Evolutionary conservation across 202 grass and related monocot genomes (phyloP).

Genomic region (Digitaria exilis): DNA sequence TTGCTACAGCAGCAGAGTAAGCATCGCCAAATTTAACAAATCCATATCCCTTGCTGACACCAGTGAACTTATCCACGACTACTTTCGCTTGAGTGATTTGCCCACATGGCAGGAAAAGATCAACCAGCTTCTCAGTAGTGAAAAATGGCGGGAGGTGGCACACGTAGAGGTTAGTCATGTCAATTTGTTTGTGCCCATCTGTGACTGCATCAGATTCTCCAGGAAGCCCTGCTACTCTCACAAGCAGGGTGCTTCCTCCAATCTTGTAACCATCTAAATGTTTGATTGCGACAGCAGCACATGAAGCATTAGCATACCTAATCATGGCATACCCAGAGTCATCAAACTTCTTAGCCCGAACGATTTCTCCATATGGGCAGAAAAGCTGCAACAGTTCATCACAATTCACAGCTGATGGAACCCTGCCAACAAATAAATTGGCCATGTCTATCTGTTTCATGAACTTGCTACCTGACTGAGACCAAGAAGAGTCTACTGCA

Average conservation of each 20-base stretch:
- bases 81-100: constrained; percentile 51
- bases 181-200: constrained; percentile 34
- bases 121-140: constrained; percentile 45
- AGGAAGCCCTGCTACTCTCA: constrained; percentile 45
- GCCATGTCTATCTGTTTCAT: constrained; percentile 57
- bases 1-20: constrained; percentile 43
- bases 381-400: constrained; percentile 63
- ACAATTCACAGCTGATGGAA: constrained; percentile 44
- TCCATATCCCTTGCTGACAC: constrained; percentile 61
- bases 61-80: constrained; percentile 48
- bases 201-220: not conserved
- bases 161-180: constrained; percentile 61
- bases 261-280: constrained; percentile 62
- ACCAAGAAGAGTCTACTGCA: constrained; percentile 20
- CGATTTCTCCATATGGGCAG: constrained; percentile 51
- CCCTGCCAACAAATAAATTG: constrained; percentile 47
- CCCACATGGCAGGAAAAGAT: constrained; percentile 56
- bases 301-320: constrained; percentile 45
- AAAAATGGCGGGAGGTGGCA: constrained; percentile 43
- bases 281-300: constrained; percentile 44
- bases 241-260: constrained; percentile 54
- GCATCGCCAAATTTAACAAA: constrained; percentile 55
- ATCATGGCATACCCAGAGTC: constrained; percentile 49
- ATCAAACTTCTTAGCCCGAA: constrained; percentile 49
- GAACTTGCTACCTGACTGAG: constrained; percentile 23